Conservation (phyloP, 768 basidiomycete species). For the Mycena maculata region DNA sequence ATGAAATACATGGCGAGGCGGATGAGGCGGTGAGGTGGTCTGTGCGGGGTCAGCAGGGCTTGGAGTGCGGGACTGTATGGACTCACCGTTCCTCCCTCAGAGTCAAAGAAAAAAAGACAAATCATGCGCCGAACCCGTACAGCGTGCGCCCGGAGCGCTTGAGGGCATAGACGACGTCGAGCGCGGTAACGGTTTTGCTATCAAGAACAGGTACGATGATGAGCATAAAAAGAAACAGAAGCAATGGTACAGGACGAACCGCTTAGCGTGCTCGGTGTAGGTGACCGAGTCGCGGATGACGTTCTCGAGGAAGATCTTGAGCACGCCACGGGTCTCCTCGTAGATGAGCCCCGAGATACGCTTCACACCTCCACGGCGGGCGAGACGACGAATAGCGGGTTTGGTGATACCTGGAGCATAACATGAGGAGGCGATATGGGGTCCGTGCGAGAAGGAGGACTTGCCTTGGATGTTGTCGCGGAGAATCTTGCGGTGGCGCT, state of each 20-base stretch:
- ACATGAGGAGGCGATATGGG: not conserved
- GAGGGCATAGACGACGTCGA: constrained; percentile 83
- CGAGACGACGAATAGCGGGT: constrained; percentile 93
- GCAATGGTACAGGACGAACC: constrained; percentile 55
- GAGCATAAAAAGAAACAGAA: not conserved
- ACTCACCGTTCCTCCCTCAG: too few relatives aligned
- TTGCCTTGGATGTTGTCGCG: constrained; percentile 77
- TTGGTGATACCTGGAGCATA: constrained; percentile 77
- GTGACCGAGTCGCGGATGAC: constrained; percentile 96
- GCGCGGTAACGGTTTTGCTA: constrained; percentile 81
- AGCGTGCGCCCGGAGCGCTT: constrained; percentile 83
- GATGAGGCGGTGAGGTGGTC: not conserved
- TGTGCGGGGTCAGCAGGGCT: too few relatives aligned
- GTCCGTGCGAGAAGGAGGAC: constrained; percentile 17
- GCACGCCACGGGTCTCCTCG: constrained; percentile 84
- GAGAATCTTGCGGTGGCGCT: constrained; percentile 87
- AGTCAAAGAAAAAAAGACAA: not conserved
- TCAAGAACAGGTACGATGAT: not conserved
- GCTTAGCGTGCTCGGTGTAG: constrained; percentile 97
- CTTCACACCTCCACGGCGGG: constrained; percentile 97
- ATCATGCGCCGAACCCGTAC: constrained; percentile 81
- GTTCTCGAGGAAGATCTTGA: constrained; percentile 93
- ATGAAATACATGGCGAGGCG: constrained; percentile 3
- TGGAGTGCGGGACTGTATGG: too few relatives aligned
- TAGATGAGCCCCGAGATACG: constrained; percentile 68